A percentile compares a stretch with the other conserved stretches of the same genome.
These are phyloP conservation scores for Debaryomycetaceae sp. DNA, from an alignment of 1,139 yeast species.

Conservation along the genomic window DNA sequence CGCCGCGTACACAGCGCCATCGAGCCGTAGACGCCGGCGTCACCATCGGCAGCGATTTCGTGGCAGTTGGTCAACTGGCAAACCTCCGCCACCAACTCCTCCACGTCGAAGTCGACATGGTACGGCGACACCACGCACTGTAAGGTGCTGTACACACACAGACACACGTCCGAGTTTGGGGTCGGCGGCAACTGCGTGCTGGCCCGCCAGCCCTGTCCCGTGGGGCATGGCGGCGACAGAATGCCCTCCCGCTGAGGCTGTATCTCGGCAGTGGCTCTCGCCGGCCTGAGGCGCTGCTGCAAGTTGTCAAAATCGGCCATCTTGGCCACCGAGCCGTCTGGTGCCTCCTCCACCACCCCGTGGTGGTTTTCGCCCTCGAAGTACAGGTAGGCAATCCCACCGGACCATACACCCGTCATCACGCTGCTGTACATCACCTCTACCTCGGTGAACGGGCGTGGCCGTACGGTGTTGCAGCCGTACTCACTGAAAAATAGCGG, in stretches of 20 bases:
- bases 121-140: constrained; percentile 45
- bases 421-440: constrained; percentile 32
- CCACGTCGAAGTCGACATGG: constrained; percentile 24
- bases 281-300: constrained; percentile 27
- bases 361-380: constrained; percentile 33
- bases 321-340: constrained; percentile 27
- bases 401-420: constrained; percentile 39
- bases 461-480: constrained; percentile 52
- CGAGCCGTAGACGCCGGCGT: constrained; percentile 50
- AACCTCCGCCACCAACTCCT: constrained; percentile 36
- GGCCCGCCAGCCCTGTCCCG: too few species aligned
- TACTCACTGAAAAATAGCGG: constrained; percentile 60
- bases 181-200: constrained; percentile 42
- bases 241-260: too few species aligned
- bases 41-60: constrained; percentile 46
- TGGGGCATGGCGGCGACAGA: too few species aligned
- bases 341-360: constrained; percentile 28
- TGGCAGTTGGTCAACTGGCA: constrained; percentile 51
- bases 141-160: constrained; percentile 48
- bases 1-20: constrained; percentile 50
- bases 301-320: constrained; percentile 41
- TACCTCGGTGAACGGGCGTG: constrained; percentile 53
- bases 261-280: too few species aligned
- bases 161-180: constrained; percentile 53
- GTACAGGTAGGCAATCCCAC: constrained; percentile 38